A percentile compares a stretch with the other conserved stretches of the same genome.
These are phyloP conservation scores for Aspergillus sparsus DNA, from an alignment of 495 filamentous ascomycete species.

Conservation along the genomic window DNA sequence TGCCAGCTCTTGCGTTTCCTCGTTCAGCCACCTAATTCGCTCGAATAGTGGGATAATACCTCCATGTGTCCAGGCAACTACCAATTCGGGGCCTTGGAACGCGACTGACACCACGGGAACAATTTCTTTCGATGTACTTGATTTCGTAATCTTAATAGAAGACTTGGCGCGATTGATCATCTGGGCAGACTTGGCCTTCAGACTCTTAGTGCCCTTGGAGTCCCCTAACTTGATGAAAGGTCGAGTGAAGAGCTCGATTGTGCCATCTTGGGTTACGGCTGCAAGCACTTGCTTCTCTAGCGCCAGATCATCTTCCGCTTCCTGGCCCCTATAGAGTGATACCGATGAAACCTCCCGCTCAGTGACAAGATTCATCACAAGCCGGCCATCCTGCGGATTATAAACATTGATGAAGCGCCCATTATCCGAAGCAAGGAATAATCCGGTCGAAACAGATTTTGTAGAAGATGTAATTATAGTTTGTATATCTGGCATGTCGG, in stretches of 20 bases:
- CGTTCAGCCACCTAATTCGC: slow-evolving; percentile 52
- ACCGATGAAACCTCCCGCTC: slow-evolving; percentile 51
- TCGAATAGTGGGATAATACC: slow-evolving; percentile 59
- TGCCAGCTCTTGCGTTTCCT: slow-evolving; percentile 47
- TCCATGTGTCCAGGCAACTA: slow-evolving; percentile 57
- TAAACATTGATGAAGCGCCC: slow-evolving; percentile 61
- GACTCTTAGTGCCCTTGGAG: slow-evolving; percentile 31
- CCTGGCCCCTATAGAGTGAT: slow-evolving; percentile 32
- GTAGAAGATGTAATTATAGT: slow-evolving; percentile 47
- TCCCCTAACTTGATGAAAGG: slow-evolving; percentile 49
- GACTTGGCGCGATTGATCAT: slow-evolving; percentile 53
- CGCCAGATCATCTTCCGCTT: slow-evolving; percentile 15
- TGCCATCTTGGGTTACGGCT: slow-evolving; percentile 55
- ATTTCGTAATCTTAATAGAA: slow-evolving; percentile 50
- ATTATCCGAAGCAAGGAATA: slow-evolving; percentile 51
- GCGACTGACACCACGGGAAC: slow-evolving; percentile 49
- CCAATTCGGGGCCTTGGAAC: slow-evolving; percentile 51
- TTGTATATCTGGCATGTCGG: slow-evolving; percentile 57
- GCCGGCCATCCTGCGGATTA: slow-evolving; percentile 43
- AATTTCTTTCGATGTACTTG: slow-evolving; percentile 42
- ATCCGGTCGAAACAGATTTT: slow-evolving; percentile 34
- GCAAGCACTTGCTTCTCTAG: slow-evolving; percentile 48
- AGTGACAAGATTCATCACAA: slow-evolving; percentile 53
- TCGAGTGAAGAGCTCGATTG: slow-evolving; percentile 57
- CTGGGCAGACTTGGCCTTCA: slow-evolving; percentile 50